phyloP scores from a whole-genome alignment of 306 rosid species.

The Acacia melanoxylon region DNA sequence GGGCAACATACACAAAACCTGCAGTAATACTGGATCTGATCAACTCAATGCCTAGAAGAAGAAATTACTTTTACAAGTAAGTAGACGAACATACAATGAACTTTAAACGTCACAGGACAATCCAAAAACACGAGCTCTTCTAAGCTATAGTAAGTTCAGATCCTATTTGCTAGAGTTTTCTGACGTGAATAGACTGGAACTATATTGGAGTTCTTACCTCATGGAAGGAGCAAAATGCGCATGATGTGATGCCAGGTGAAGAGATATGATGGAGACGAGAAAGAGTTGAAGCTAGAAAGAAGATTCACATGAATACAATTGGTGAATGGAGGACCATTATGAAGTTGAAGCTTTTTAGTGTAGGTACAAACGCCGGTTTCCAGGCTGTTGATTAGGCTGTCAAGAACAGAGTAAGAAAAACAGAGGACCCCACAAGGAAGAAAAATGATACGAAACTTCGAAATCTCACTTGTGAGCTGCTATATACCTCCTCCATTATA shows the following conservation, averaged over 20 bases:
- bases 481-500: neutral
- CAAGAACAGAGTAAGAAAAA: conserved; percentile 25
- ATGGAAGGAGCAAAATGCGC: conserved; percentile 8
- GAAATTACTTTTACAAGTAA: conserved; percentile 23
- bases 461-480: neutral
- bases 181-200: conserved; percentile 11
- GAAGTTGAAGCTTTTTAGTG: conserved; percentile 37
- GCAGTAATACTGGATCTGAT: conserved; percentile 34
- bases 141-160: neutral
- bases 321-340: neutral
- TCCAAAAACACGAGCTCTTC: conserved; percentile 15
- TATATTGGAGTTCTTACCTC: conserved; percentile 28
- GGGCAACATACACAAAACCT: conserved; percentile 25
- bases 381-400: conserved; percentile 48
- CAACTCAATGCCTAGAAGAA: conserved; percentile 34
- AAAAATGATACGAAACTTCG: conserved; percentile 27
- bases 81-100: conserved; percentile 12
- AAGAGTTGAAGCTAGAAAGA: conserved; percentile 1
- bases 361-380: conserved; percentile 30
- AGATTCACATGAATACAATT: conserved; percentile 21
- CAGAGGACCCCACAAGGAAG: conserved; percentile 38
- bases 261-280: conserved; percentile 2
- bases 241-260: conserved; percentile 1
- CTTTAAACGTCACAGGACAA: conserved; percentile 30
- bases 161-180: neutral